phyloP scores from a whole-genome alignment of 768 basidiomycete genomes.

The Pisolithus sp. region DNA sequence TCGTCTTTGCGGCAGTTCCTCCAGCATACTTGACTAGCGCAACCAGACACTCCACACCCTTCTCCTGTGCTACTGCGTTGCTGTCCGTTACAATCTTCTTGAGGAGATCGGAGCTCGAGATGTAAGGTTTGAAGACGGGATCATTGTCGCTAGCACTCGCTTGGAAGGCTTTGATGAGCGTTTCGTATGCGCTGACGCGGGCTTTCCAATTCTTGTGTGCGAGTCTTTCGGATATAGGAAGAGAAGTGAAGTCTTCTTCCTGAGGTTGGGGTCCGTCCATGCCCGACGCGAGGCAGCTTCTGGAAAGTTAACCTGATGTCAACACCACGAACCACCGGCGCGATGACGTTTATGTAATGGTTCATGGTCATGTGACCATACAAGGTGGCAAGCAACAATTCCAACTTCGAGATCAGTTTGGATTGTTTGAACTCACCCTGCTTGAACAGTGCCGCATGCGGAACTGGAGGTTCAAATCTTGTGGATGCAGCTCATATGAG shows the following conservation, averaged over 20 bases:
- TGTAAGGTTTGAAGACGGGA: constrained; percentile 87
- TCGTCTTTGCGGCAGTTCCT: constrained; percentile 75
- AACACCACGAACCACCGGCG: no score
- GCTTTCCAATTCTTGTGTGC: constrained; percentile 99
- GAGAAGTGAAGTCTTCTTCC: constrained; percentile 86
- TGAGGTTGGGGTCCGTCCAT: constrained; percentile 92
- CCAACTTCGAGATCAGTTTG: no score
- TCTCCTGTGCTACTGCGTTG: constrained; percentile 97
- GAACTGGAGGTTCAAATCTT: no score
- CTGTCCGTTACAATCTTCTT: constrained; percentile 87
- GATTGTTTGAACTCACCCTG: no score
- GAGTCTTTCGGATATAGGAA: constrained; percentile 75
- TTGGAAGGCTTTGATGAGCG: constrained; percentile 80
- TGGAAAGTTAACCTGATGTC: no score
- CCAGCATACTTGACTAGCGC: constrained; percentile 88
- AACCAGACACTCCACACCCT: constrained; percentile 85
- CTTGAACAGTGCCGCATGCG: no score
- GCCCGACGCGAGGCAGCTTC: constrained; percentile 9
- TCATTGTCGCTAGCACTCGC: constrained; percentile 89
- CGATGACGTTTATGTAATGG: no score
- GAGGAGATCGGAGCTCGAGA: constrained; percentile 68
- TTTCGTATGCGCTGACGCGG: constrained; percentile 86
- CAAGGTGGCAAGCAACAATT: no score
- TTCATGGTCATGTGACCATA: no score
- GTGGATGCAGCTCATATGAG: no score